Conservation (phyloP, 306 rosid genomes). For the Biancaea sappan region DNA sequence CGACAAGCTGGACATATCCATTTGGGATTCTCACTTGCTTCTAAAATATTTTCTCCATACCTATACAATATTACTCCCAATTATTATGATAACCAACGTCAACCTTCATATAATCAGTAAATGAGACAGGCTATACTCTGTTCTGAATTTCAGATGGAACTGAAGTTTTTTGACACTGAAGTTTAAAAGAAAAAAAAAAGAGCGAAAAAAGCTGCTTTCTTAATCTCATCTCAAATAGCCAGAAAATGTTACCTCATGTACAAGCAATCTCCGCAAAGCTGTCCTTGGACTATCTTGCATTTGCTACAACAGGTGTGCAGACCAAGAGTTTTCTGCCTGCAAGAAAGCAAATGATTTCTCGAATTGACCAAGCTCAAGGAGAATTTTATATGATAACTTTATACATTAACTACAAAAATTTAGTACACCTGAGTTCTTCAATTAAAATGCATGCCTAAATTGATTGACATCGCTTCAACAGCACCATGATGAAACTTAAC, state of each 20-base stretch:
- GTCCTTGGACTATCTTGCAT: constrained; percentile 67
- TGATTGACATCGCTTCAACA: background rate
- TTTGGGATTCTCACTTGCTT: constrained; percentile 44
- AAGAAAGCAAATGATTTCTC: constrained; percentile 32
- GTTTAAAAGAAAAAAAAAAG: background rate
- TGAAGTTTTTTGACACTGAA: background rate
- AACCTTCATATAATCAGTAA: constrained; percentile 8
- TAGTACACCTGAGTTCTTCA: constrained; percentile 5
- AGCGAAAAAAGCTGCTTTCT: background rate
- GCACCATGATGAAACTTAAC: background rate
- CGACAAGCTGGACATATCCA: constrained; percentile 82
- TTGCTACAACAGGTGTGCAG: constrained; percentile 56
- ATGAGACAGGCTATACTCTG: background rate
- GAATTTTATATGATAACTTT: background rate
- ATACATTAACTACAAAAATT: constrained; percentile 4
- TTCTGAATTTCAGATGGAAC: constrained; percentile 11
- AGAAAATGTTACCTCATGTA: constrained; percentile 61
- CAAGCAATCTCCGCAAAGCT: constrained; percentile 87
- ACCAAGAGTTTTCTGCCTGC: constrained; percentile 69
- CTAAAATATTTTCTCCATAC: constrained; percentile 75
- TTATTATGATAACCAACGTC: background rate
- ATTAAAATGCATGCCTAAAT: constrained; percentile 11
- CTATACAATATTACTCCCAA: constrained; percentile 35
- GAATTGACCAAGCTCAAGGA: constrained; percentile 28
- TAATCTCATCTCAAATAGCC: constrained; percentile 20